These are phyloP conservation scores for Suillus paluster DNA, from an alignment of 768 basidiomycete genomes.

Conservation along the genomic window DNA sequence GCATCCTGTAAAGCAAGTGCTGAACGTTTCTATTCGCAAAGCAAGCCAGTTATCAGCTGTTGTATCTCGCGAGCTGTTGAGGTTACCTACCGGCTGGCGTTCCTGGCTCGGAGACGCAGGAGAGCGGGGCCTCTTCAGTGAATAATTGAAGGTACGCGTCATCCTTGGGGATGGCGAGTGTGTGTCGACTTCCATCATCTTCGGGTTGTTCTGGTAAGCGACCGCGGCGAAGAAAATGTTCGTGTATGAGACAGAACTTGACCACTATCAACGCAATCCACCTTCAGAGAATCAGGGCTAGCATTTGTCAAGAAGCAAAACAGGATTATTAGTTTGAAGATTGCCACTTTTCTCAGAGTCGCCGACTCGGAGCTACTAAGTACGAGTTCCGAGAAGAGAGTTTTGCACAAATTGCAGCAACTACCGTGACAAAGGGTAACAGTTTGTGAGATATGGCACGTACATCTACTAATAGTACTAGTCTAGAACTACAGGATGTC, in stretches of 20 bases:
- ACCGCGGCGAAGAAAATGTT: not conserved
- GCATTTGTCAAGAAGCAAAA: not conserved
- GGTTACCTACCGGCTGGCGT: conserved; percentile 55
- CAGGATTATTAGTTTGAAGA: not conserved
- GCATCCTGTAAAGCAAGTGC: conserved; percentile 44
- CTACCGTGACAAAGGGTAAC: not conserved
- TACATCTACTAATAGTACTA: not conserved
- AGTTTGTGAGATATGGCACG: conserved; percentile 1
- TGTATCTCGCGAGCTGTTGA: not conserved
- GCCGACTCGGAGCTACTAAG: conserved; percentile 1
- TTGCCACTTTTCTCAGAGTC: not conserved
- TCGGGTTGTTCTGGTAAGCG: not conserved
- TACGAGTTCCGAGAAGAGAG: not conserved
- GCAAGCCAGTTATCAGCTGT: not conserved
- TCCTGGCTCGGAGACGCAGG: conserved; percentile 54
- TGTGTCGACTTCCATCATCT: conserved; percentile 60
- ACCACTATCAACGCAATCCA: not conserved
- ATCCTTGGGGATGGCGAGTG: conserved; percentile 44
- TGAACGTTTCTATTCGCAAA: conserved; percentile 57
- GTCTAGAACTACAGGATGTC: not conserved
- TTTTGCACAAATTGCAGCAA: not conserved
- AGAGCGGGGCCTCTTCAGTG: conserved; percentile 63
- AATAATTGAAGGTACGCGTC: conserved; percentile 38
- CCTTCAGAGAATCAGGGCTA: not conserved
- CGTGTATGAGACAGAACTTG: not conserved